Conservation (phyloP, 225 moss, liverwort and hornwort species). For the Marchantia paleacea region DNA sequence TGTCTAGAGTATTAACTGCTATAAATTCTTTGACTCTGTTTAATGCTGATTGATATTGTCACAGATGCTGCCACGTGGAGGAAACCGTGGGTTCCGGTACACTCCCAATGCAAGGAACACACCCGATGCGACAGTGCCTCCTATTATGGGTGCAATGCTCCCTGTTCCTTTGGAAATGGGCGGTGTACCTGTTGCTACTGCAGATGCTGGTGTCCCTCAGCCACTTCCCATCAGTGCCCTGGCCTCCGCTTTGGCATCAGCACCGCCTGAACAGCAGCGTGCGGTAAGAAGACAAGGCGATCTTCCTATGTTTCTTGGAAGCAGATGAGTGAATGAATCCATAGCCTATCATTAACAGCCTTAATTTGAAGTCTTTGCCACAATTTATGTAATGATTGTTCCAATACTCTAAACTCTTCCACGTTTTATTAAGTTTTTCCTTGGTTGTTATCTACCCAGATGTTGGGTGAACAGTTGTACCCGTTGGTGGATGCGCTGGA, state of each 20-base stretch:
- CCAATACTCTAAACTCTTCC: too few relatives aligned
- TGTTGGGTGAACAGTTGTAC: conserved; percentile 95
- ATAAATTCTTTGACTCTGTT: neutral
- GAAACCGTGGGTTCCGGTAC: conserved; percentile 81
- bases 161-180: conserved; percentile 83
- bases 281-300: conserved; percentile 46
- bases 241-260: conserved; percentile 86
- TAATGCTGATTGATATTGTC: neutral
- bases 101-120: conserved; percentile 86
- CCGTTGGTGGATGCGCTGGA: conserved; percentile 82
- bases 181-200: conserved; percentile 54
- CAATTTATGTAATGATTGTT: too few relatives aligned
- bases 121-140: conserved; percentile 68
- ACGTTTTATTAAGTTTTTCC: neutral
- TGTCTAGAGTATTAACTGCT: neutral
- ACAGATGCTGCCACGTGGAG: conserved; percentile 90
- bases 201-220: conserved; percentile 65
- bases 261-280: conserved; percentile 90
- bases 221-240: conserved; percentile 92
- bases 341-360: too few relatives aligned
- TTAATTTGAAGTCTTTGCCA: neutral
- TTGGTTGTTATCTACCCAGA: conserved; percentile 41
- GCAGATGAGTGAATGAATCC: too few relatives aligned
- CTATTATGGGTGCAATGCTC: conserved; percentile 86
- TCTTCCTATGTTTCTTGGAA: neutral